Conservation (phyloP, 1,139 yeast genomes). For the Magnusiomyces clavatus region DNA sequence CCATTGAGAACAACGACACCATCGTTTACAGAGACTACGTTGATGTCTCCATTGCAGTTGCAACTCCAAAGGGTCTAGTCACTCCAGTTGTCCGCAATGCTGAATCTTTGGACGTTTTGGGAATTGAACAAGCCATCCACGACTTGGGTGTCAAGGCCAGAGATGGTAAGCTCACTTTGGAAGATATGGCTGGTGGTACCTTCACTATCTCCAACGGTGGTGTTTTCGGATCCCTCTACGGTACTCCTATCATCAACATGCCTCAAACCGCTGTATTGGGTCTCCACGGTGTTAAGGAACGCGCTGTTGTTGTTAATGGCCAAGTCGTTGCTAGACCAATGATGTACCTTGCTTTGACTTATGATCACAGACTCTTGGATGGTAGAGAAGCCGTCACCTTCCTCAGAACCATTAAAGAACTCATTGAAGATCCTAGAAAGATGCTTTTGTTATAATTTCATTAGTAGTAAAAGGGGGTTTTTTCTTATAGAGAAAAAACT, state of each 20-base stretch:
- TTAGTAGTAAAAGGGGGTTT: not conserved
- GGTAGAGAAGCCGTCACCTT: constrained; percentile 99
- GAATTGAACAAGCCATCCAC: constrained; percentile 80
- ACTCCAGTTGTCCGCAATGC: constrained; percentile 98
- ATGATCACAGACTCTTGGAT: constrained; percentile 96
- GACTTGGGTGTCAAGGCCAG: constrained; percentile 88
- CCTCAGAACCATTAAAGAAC: constrained; percentile 92
- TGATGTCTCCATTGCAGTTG: constrained; percentile 94
- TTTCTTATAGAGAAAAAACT: not conserved
- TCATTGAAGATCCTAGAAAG: constrained; percentile 98
- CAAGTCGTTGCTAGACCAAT: constrained; percentile 96
- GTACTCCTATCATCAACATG: constrained; percentile 97
- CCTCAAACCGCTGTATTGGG: constrained; percentile 99
- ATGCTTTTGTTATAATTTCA: constrained; percentile 62
- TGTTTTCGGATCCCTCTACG: constrained; percentile 94
- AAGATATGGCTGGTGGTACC: constrained; percentile 99
- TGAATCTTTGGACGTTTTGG: constrained; percentile 82
- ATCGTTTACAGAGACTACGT: constrained; percentile 94
- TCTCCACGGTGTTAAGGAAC: constrained; percentile 93
- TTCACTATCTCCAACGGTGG: constrained; percentile 99
- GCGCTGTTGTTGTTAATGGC: constrained; percentile 95
- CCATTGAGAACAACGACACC: constrained; percentile 85
- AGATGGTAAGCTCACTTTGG: constrained; percentile 91
- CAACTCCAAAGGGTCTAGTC: constrained; percentile 98
- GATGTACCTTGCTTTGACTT: constrained; percentile 99